Evolutionary conservation across 2,329 filamentous ascomycete species (phyloP).

Genomic region (Penicillium sclerotiorum): DNA sequence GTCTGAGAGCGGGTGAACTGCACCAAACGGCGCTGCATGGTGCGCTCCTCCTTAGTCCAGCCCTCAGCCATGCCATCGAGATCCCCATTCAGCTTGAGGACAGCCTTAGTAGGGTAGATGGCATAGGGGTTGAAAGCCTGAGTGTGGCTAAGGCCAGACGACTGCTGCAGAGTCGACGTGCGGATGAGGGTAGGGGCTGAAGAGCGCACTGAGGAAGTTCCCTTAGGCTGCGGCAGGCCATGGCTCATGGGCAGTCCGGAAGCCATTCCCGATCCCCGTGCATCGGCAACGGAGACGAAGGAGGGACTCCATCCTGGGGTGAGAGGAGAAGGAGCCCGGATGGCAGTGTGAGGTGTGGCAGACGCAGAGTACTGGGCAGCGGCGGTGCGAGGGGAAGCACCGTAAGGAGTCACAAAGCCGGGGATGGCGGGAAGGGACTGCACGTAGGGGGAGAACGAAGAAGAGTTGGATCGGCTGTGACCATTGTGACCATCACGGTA

Average conservation of each 20-base stretch:
- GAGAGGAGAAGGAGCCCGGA: slow-evolving; percentile 54
- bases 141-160: slow-evolving; percentile 50
- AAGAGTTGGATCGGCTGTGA: background rate
- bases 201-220: slow-evolving; percentile 48
- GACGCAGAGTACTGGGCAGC: slow-evolving; percentile 48
- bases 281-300: slow-evolving; percentile 50
- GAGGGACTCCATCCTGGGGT: slow-evolving; percentile 51
- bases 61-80: slow-evolving; percentile 79
- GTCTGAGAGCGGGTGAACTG: slow-evolving; percentile 82
- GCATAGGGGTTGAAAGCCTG: slow-evolving; percentile 74
- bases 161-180: slow-evolving; percentile 66
- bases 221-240: slow-evolving; percentile 39
- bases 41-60: slow-evolving; percentile 82
- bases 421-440: slow-evolving; percentile 50
- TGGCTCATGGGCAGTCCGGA: slow-evolving; percentile 30
- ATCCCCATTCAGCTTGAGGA: slow-evolving; percentile 82
- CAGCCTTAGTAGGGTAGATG: slow-evolving; percentile 80
- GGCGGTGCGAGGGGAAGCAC: slow-evolving; percentile 45
- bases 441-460: slow-evolving; percentile 54
- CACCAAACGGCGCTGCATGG: slow-evolving; percentile 79
- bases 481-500: slow-evolving; percentile 54
- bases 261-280: slow-evolving; percentile 45
- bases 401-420: slow-evolving; percentile 43
- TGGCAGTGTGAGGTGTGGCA: slow-evolving; percentile 43
- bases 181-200: slow-evolving; percentile 65